Conservation (phyloP, 495 filamentous ascomycete species). For the Aspergillus bertholletiae region DNA sequence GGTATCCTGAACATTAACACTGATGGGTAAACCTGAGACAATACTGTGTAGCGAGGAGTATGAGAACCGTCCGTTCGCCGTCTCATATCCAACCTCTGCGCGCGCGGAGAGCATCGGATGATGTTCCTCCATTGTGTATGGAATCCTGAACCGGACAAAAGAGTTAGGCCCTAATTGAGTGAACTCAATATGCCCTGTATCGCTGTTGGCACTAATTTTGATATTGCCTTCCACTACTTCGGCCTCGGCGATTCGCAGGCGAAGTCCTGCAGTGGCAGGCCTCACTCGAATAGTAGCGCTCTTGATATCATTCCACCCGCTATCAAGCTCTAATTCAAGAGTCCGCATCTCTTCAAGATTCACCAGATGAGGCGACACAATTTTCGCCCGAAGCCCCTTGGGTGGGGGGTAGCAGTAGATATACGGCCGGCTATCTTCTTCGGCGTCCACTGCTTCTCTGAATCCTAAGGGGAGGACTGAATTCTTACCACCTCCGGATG, state of each 20-base stretch:
- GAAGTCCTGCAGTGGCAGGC: constrained; percentile 81
- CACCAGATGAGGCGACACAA: constrained; percentile 46
- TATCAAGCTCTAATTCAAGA: constrained; percentile 68
- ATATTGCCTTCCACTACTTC: constrained; percentile 54
- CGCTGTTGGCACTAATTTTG: constrained; percentile 50
- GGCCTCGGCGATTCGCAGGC: constrained; percentile 73
- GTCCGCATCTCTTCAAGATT: constrained; percentile 74
- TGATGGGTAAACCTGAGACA: constrained; percentile 75
- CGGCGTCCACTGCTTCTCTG: constrained; percentile 39
- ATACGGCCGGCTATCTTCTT: constrained; percentile 35
- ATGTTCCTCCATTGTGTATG: constrained; percentile 82
- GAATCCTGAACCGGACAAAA: constrained; percentile 60
- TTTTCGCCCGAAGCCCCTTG: constrained; percentile 45
- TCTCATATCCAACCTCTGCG: constrained; percentile 75
- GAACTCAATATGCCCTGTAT: constrained; percentile 67
- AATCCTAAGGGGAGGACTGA: constrained; percentile 32
- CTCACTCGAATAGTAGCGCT: constrained; percentile 68
- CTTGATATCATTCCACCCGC: constrained; percentile 73
- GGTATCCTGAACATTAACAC: constrained; percentile 94
- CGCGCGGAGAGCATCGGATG: constrained; percentile 68
- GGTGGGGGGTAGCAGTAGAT: constrained; percentile 50
- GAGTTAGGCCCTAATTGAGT: constrained; percentile 46
- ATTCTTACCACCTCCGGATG: constrained; percentile 30
- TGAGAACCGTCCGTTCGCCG: constrained; percentile 65
- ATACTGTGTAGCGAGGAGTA: constrained; percentile 59